Conservation (phyloP, 179 eudicot genomes). For the Corrigiola litoralis region DNA sequence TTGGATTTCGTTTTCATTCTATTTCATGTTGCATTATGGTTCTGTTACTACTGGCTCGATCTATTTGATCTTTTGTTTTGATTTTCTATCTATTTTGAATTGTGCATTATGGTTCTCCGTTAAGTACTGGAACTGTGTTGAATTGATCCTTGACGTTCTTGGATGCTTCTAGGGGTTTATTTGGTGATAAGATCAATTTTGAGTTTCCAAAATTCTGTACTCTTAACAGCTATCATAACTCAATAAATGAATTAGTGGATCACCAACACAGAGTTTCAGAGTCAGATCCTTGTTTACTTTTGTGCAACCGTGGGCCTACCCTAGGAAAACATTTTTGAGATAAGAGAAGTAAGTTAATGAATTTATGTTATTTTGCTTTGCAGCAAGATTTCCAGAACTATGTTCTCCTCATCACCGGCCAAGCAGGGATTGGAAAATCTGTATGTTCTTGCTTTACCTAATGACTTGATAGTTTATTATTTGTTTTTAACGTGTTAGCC, state of each 20-base stretch:
- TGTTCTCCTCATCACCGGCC: conserved; percentile 80
- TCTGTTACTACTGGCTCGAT: not conserved
- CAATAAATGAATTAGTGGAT: no score
- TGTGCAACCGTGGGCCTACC: no score
- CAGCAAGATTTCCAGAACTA: conserved; percentile 42
- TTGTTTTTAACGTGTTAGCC: not conserved
- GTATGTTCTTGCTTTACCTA: conserved; percentile 40
- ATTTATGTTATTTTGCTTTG: conserved; percentile 11
- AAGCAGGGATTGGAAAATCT: conserved; percentile 95
- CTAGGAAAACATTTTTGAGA: not conserved
- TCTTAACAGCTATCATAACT: no score
- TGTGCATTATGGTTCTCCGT: no score
- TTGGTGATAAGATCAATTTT: not conserved
- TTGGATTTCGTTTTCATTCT: not conserved
- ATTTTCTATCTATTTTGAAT: not conserved
- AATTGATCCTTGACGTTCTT: no score
- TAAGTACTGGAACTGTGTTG: no score
- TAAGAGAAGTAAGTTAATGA: not conserved
- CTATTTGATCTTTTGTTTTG: not conserved
- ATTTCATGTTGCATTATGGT: not conserved
- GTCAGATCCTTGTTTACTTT: not conserved
- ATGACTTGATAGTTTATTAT: not conserved
- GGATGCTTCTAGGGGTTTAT: not conserved
- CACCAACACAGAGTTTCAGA: no score
- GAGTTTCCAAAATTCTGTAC: no score